Evolutionary conservation across 2,329 filamentous ascomycete species (phyloP).

Genomic region (Fusarium redolens): DNA sequence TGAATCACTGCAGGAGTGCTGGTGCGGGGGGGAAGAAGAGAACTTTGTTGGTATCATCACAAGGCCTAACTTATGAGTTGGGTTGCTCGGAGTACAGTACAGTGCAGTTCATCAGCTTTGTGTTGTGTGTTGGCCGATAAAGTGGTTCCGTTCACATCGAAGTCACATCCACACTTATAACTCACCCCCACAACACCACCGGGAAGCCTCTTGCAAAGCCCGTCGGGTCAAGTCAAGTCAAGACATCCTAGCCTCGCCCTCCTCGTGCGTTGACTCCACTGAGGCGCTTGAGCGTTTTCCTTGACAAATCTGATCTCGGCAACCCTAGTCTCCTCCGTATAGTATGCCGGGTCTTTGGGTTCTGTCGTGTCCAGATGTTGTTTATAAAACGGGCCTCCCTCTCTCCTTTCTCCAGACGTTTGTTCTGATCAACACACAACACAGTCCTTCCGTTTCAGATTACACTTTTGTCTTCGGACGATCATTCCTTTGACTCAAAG

Average conservation of each 20-base stretch:
- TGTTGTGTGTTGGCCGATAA: constrained; percentile 21
- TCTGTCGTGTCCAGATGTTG: constrained; percentile 17
- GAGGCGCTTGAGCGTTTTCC: constrained; percentile 35
- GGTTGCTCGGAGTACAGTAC: neutral
- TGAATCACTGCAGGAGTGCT: constrained; percentile 16
- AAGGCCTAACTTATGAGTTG: neutral
- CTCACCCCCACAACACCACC: constrained; percentile 31
- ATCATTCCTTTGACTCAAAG: constrained; percentile 44
- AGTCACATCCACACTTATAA: neutral
- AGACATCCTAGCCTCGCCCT: neutral
- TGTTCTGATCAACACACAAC: constrained; percentile 28
- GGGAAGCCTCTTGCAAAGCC: constrained; percentile 26
- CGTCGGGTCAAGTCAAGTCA: constrained; percentile 3
- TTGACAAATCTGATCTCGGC: constrained; percentile 43
- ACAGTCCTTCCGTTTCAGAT: constrained; percentile 42
- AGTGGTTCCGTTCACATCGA: constrained; percentile 21
- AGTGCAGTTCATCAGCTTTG: neutral
- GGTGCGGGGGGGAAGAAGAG: constrained; percentile 4
- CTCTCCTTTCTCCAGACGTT: constrained; percentile 31
- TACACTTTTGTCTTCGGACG: constrained; percentile 45
- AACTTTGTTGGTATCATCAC: constrained; percentile 23
- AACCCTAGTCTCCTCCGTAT: constrained; percentile 7
- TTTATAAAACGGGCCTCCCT: constrained; percentile 47
- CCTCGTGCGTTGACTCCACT: constrained; percentile 32
- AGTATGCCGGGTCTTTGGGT: constrained; percentile 19